Evolutionary conservation across 345 rosid genomes (phyloP), one percentile per base, ranked within the genome.

Genomic region (Arabidopsis thaliana): DNA sequence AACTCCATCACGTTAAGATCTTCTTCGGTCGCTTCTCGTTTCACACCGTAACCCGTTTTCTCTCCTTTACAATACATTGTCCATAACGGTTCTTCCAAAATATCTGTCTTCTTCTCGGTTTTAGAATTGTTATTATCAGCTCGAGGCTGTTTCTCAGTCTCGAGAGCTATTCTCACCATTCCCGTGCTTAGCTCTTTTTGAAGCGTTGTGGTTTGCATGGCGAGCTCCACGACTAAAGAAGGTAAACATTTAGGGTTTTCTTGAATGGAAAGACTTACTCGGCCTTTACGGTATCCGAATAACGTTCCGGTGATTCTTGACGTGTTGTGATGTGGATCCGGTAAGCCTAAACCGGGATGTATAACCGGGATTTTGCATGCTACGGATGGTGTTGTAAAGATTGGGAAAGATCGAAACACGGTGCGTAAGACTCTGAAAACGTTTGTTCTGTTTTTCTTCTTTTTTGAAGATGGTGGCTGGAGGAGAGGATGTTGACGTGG

Each of bases 351-450:
- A 51, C 79, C 75, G 69, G 71, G 55, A 41, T 75, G 32, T 0
- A 71, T 65, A 57, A 85, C 82, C 3, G 97, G 93, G 25, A 87
- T 83, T 68, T 85, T 88, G 79, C 96, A 91, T 4, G 78, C 25
- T 33, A 68, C 46, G 8, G 79, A 13, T 62, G 80, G 71, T 0
- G 91, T 58, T 0, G 93, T 72, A 24, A 88, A 87, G 70, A 93
- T 89, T 0, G 96, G 97, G 41, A 93, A 86, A 4, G 98, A 88
- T 20, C 86, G 84, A 81, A 91, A 86, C 7, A 84, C 87, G 2
- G 93, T 82, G 7, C 93, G 87, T 41, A 91, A 38, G 1, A 81
- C 82, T 2, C 87, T 73, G 51, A 88, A 77, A 1, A 89, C 51
- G 58, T 83, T 89, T 2, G 79, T 72, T 71, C 53, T 87, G 0